These are phyloP conservation scores for Septoria petroselini DNA, from an alignment of 2,329 filamentous ascomycete genomes.

Conservation along the genomic window DNA sequence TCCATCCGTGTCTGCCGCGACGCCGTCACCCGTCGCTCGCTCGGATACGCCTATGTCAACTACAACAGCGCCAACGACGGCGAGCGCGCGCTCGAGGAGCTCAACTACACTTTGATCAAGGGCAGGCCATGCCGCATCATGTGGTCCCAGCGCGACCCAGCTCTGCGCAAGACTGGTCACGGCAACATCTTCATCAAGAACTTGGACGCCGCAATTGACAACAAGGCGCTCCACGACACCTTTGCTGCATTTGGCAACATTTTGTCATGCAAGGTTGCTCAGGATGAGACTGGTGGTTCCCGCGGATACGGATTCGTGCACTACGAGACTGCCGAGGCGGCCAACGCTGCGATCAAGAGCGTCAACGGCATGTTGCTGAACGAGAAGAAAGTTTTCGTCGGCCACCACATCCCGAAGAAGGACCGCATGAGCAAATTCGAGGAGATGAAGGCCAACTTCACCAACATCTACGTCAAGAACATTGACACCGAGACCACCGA, in stretches of 20 bases:
- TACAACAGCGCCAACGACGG: conserved; percentile 97
- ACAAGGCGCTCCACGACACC: conserved; percentile 99
- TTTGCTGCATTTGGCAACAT: conserved; percentile 99
- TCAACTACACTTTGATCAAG: conserved; percentile 99
- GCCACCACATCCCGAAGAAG: conserved; percentile 99
- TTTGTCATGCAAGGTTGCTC: conserved; percentile 97
- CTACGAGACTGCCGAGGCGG: conserved; percentile 98
- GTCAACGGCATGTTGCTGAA: conserved; percentile 99
- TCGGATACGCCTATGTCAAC: conserved; percentile 99
- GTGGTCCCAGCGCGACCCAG: conserved; percentile 99
- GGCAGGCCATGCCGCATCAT: conserved; percentile 98
- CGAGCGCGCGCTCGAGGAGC: conserved; percentile 96
- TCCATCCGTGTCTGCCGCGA: conserved; percentile 99
- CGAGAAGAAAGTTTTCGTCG: conserved; percentile 99
- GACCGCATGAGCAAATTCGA: conserved; percentile 99
- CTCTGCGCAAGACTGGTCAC: conserved; percentile 97
- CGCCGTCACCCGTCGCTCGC: conserved; percentile 94
- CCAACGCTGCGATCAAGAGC: conserved; percentile 95
- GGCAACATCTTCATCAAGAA: conserved; percentile 99
- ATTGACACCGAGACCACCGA: conserved; percentile 79
- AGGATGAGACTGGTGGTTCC: conserved; percentile 93
- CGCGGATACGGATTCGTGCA: conserved; percentile 99
- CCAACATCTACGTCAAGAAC: conserved; percentile 99
- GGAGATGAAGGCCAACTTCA: conserved; percentile 99
- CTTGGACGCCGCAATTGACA: conserved; percentile 95